phyloP scores from a whole-genome alignment of 495 filamentous ascomycete species.

The Haplographium delicatum region DNA sequence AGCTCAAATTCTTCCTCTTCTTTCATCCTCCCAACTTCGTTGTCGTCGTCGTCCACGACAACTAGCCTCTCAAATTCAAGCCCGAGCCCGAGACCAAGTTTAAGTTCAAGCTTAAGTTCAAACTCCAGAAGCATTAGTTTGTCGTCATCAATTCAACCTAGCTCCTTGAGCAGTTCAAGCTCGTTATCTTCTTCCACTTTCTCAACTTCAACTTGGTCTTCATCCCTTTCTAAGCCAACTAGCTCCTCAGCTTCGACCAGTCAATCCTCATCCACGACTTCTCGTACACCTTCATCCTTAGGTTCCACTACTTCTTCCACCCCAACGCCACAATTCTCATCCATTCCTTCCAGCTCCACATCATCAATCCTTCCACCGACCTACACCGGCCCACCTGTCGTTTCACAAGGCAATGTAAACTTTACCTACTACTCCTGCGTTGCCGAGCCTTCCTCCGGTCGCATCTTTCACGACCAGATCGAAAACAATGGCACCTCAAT shows the following conservation, averaged over 20 bases:
- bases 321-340: background rate
- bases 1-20: no score
- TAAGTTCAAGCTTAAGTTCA: no score
- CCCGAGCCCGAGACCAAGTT: no score
- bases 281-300: background rate
- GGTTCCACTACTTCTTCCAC: background rate
- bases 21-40: no score
- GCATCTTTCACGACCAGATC: conserved; percentile 19
- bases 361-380: background rate
- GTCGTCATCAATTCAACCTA: no score
- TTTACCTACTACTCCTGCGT: conserved; percentile 28
- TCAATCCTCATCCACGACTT: background rate
- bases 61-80: no score
- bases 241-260: background rate
- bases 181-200: no score
- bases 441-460: conserved; percentile 21
- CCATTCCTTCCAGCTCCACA: background rate
- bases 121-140: no score
- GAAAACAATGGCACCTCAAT: conserved; percentile 20
- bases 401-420: conserved; percentile 23
- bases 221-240: background rate
- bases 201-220: no score
- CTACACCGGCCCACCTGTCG: conserved; percentile 5
- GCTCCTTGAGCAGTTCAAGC: no score
- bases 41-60: no score